Evolutionary conservation across 2,329 filamentous ascomycete genomes (phyloP).

Genomic region (Fusarium siculi): DNA sequence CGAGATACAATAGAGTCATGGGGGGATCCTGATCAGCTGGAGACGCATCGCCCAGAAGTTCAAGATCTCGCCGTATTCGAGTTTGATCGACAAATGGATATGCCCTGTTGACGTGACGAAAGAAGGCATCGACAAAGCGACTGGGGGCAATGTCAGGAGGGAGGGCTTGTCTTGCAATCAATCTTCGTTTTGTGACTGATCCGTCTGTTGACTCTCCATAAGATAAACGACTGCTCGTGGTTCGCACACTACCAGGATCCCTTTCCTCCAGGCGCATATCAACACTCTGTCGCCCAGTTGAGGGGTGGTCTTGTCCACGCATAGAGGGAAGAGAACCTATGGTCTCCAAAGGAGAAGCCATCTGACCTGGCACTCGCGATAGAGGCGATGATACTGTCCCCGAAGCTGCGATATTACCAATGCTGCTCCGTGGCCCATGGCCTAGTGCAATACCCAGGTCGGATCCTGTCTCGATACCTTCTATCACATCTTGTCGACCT

Average conservation of each 20-base stretch:
- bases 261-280: constrained; percentile 30
- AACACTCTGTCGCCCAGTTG: constrained; percentile 14
- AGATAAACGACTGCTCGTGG: constrained; percentile 36
- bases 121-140: constrained; percentile 56
- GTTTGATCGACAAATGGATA: constrained; percentile 57
- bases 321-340: constrained; percentile 1
- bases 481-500: constrained; percentile 42
- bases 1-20: constrained; percentile 53
- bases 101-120: constrained; percentile 57
- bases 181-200: constrained; percentile 22
- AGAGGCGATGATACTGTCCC: constrained; percentile 23
- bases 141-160: constrained; percentile 44
- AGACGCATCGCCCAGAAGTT: constrained; percentile 45
- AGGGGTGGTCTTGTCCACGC: constrained; percentile 16
- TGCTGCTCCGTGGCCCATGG: neutral
- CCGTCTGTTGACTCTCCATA: constrained; percentile 38
- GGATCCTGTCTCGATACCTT: constrained; percentile 51
- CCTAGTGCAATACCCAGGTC: constrained; percentile 40
- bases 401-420: neutral
- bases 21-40: constrained; percentile 41
- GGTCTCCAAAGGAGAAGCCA: constrained; percentile 31
- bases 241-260: constrained; percentile 35
- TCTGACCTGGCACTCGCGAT: constrained; percentile 18
- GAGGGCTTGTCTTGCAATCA: constrained; percentile 33
- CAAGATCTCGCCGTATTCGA: constrained; percentile 50